phyloP scores from a whole-genome alignment of 345 rosid species.

The Noccaea bulbosa region DNA sequence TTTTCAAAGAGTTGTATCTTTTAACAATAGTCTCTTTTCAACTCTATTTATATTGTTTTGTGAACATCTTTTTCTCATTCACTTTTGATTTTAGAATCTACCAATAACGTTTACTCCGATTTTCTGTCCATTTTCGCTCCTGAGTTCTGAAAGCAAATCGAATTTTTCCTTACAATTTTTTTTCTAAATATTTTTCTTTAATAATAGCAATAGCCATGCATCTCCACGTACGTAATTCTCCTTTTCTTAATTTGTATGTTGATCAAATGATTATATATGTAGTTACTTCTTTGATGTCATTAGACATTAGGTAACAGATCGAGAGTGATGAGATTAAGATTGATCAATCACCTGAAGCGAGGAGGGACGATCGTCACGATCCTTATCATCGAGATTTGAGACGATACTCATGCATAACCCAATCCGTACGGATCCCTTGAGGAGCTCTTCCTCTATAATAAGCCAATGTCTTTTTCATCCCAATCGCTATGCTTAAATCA shows the following conservation, averaged over 20 bases:
- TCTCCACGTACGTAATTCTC: neutral
- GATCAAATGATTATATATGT: constrained; percentile 15
- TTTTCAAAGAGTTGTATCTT: too few relatives aligned
- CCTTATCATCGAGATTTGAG: constrained; percentile 89
- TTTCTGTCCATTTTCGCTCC: too few relatives aligned
- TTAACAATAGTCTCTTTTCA: too few relatives aligned
- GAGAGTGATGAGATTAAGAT: constrained; percentile 4
- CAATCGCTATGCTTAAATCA: constrained; percentile 71
- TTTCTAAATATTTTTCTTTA: neutral
- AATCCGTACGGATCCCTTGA: constrained; percentile 84
- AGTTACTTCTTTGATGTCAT: neutral
- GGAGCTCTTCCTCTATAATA: constrained; percentile 93
- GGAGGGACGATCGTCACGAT: constrained; percentile 70
- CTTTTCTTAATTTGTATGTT: neutral
- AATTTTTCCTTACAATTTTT: too few relatives aligned
- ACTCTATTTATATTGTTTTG: too few relatives aligned
- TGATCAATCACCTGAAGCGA: constrained; percentile 70
- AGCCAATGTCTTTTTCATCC: constrained; percentile 95
- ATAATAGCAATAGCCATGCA: constrained; percentile 28
- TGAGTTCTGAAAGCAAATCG: neutral
- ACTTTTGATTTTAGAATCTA: too few relatives aligned
- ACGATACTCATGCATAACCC: constrained; percentile 98
- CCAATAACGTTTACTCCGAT: too few relatives aligned
- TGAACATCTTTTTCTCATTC: too few relatives aligned
- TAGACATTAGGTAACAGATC: neutral